Evolutionary conservation across 2,329 filamentous ascomycete species (phyloP), one percentile per base, ranked within the genome.

Genomic region (Berkeleyomyces rouxiae): DNA sequence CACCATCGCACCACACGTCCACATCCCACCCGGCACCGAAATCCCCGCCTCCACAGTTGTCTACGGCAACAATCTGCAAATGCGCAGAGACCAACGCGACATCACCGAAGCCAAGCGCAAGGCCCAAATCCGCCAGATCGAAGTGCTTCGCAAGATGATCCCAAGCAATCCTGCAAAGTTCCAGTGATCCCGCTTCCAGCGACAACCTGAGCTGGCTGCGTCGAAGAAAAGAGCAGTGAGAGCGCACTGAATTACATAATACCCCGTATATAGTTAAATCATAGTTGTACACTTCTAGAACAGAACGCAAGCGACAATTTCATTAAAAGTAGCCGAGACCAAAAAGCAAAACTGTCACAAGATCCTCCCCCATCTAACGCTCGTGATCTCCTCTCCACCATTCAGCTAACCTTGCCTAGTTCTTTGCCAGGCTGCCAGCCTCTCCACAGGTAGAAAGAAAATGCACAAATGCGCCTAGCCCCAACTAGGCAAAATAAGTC

Each of bases 401-500:
- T 16, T 42, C 39, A 43, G 61, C 61, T 51, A 62, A 62, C 51
- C 53, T 31, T 44, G 42, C 63, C 63, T 58, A 47, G 59, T 64
- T 64, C 63, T 53, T 64, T 64, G 63, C 59, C 63, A 61, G 63
- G 63, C 51, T 39, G 63, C 63, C 63, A 61, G 63, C 59, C 42
- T 53, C 39, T 59, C 58, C 47, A 46, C 23, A 39, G 37, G 44
- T 43, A 49, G 6, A 42, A 16, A 39, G 31, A 58, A 43, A 62
- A 10, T 10, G 13, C 31, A 63, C 11, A 7, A 5, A 33, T 55
- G 51, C 11, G 39, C 36, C 39, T 37, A 11, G 33, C 13, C 40
- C 7, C 37, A 5, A 55, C 72, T 77, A 96, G 47, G 91, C 95
- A 77, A 99, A 99, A 72, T 99, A 99, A 73, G 92, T 97, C 85